Evolutionary conservation across 495 filamentous ascomycete species (phyloP), one percentile per base, ranked within the genome.

Genomic region (Cryomyces minteri): DNA sequence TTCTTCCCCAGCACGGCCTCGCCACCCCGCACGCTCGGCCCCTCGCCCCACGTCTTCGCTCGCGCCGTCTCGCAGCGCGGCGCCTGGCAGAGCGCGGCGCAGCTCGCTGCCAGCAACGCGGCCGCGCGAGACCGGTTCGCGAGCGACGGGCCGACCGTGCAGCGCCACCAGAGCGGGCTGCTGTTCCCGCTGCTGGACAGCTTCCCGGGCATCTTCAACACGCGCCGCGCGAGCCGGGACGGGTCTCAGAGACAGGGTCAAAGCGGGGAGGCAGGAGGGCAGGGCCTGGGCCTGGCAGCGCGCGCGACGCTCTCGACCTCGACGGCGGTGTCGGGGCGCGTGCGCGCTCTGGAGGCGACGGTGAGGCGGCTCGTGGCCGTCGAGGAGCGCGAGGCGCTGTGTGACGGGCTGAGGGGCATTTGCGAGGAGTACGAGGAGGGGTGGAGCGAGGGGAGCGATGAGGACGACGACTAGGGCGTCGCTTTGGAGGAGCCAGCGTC

Each of bases 371-470:
- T 71, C 42, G 68, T 85, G 30, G 68, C 69, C 4, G 54, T 94
- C 6, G 82, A 87, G 47, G 88, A 95, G 51, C 72, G 81, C 8
- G 90, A 98, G 62, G 68, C 67, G 9, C 67, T 98, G 32, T 71
- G 75, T 5, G 88, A 94, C 53, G 79, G 84, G n/a, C 66, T 98
- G 30, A 78, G 78, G 39, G 82, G 83, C 53, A 79, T 95, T 47
- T 76, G 80, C 8, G 88, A 94, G 55, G 79, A 77, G 48, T 96
- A 93, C 56, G 78, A 84, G 54, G 83, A 88, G 43, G 88, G 86
- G 1, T 96, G 86, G 85, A 73, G 77, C 37, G 53, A 49, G 28
- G 54, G 50, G 34, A 82, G 76, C 41, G 86, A 93, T 41, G 77
- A 77, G 8, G 85, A 82, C 34, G 81, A 87, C 50, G 87, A 88